A percentile compares a stretch with the other conserved stretches of the same genome.
These are phyloP conservation scores for Stygiomarasmius scandens DNA, from an alignment of 1,284 basidiomycete genomes.

Conservation along the genomic window DNA sequence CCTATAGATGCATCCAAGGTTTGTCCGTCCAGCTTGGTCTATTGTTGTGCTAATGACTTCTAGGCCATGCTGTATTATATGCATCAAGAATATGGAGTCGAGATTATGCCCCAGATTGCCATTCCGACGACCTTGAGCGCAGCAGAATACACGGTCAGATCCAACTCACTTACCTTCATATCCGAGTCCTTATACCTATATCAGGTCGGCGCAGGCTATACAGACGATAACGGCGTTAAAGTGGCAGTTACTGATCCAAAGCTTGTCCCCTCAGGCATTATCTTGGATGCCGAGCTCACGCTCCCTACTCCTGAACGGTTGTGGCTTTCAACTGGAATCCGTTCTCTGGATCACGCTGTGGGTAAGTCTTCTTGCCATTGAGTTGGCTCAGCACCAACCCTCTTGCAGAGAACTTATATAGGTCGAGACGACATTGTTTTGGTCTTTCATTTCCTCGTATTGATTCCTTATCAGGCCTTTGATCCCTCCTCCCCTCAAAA, in stretches of 20 bases:
- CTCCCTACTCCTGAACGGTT: constrained; percentile 73
- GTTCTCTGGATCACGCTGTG: constrained; percentile 80
- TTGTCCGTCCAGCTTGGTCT: constrained; percentile 24
- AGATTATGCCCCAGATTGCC: constrained; percentile 60
- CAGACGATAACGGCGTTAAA: constrained; percentile 74
- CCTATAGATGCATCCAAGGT: background rate
- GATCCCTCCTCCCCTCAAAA: constrained; percentile 61
- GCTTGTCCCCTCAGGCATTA: constrained; percentile 70
- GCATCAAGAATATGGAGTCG: constrained; percentile 55
- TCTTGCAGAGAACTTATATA: background rate
- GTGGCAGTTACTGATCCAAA: constrained; percentile 53
- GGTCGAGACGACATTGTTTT: background rate
- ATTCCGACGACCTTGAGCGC: constrained; percentile 84
- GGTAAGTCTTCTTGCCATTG: constrained; percentile 40
- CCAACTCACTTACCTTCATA: background rate
- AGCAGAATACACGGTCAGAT: constrained; percentile 70
- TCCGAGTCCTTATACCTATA: background rate
- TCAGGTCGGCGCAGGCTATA: constrained; percentile 71
- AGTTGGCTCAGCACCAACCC: background rate
- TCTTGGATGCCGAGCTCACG: constrained; percentile 79
- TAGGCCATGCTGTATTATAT: constrained; percentile 70
- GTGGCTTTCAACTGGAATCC: constrained; percentile 78
- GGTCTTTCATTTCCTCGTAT: constrained; percentile 24
- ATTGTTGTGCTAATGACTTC: constrained; percentile 78
- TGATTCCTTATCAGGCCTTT: constrained; percentile 71